phyloP scores from a whole-genome alignment of 305 asterid genomes.

The Andrographis paniculata region DNA sequence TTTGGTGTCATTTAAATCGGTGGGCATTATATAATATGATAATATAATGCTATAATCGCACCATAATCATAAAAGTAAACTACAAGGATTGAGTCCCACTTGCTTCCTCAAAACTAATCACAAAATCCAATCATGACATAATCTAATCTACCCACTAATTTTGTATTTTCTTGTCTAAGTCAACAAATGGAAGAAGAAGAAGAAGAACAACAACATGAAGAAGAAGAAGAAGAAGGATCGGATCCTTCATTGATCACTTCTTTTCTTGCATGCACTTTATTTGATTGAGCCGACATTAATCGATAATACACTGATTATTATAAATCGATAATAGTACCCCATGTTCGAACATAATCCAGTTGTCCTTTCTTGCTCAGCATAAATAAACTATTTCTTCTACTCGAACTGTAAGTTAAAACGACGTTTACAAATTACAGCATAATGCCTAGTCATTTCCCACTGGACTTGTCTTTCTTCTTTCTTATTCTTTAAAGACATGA shows the following conservation, averaged over 20 bases:
- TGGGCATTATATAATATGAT: no score
- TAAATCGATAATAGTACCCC: neutral
- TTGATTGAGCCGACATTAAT: neutral
- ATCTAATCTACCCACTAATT: constrained; percentile 29
- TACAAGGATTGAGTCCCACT: constrained; percentile 22
- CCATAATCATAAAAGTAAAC: neutral
- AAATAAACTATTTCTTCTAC: constrained; percentile 11
- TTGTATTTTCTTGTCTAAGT: constrained; percentile 29
- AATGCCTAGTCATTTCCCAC: constrained; percentile 24
- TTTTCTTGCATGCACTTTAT: constrained; percentile 15
- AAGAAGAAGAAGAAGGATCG: no score
- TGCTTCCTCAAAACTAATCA: constrained; percentile 17
- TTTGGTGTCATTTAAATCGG: no score
- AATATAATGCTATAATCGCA: no score
- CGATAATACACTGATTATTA: no score
- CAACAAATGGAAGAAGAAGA: constrained; percentile 21
- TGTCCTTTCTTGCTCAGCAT: constrained; percentile 15
- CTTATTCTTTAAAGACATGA: constrained; percentile 3
- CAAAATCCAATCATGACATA: constrained; percentile 7
- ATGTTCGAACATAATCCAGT: constrained; percentile 16
- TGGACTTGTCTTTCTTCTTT: constrained; percentile 1
- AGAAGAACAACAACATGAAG: no score
- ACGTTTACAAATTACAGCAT: constrained; percentile 24
- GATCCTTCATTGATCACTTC: constrained; percentile 11
- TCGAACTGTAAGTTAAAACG: constrained; percentile 25